Evolutionary conservation across 768 basidiomycete genomes (phyloP).

Genomic region (Psilocybe subaeruginosa): DNA sequence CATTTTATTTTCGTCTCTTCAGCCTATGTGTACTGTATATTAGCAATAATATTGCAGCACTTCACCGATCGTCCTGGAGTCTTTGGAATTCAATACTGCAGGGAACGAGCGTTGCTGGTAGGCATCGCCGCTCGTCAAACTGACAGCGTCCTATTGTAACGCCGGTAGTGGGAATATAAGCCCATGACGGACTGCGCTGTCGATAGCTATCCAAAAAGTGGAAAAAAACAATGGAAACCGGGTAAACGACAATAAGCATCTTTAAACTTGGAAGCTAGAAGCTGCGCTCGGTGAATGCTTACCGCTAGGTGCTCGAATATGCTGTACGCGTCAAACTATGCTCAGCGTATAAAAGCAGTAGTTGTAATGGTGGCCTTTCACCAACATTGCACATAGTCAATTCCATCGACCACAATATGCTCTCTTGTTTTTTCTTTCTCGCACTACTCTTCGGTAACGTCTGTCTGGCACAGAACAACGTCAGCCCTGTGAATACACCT

Average conservation of each 20-base stretch:
- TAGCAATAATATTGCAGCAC: too few species aligned
- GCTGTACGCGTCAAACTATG: neutral
- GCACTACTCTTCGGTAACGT: neutral
- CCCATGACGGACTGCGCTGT: neutral
- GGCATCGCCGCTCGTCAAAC: too few species aligned
- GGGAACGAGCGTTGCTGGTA: neutral
- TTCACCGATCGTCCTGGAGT: too few species aligned
- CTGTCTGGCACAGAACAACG: conserved; percentile 8
- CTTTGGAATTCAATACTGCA: too few species aligned
- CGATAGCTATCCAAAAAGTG: neutral
- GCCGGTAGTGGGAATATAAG: too few species aligned
- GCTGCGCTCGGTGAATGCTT: neutral
- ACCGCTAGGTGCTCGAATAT: neutral
- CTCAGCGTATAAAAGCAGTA: neutral
- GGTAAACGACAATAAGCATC: neutral
- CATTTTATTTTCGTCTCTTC: neutral
- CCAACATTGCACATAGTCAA: too few species aligned
- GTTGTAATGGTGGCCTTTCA: too few species aligned
- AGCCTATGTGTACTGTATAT: too few species aligned
- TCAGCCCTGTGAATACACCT: neutral
- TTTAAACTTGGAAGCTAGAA: too few species aligned
- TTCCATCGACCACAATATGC: neutral
- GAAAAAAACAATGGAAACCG: too few species aligned
- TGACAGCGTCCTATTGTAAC: too few species aligned
- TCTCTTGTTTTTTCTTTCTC: neutral